phyloP scores from a whole-genome alignment of 177 flowering plant genomes.

The Viscum album region DNA sequence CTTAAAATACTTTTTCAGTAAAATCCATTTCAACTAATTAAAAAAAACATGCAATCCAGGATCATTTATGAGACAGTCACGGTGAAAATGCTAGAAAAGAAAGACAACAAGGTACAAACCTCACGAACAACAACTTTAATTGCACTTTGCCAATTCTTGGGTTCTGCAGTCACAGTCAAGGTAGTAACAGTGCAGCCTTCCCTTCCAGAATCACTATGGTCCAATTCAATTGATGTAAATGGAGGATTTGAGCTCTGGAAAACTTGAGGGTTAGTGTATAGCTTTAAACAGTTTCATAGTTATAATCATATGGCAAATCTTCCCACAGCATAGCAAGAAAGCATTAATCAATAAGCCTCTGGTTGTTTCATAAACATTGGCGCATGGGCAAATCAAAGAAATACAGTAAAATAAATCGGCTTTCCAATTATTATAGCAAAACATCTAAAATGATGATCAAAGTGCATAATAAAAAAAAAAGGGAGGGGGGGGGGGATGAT shows the following conservation, averaged over 20 bases:
- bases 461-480: no score
- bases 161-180: constrained; percentile 94
- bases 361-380: no score
- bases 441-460: no score
- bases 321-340: background rate
- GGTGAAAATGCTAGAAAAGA: no score
- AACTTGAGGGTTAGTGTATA: constrained; percentile 10
- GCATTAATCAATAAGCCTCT: background rate
- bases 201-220: constrained; percentile 98
- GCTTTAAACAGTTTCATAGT: background rate
- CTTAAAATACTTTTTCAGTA: background rate
- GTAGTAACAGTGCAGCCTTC: constrained; percentile 99
- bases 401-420: no score
- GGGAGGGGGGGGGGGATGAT: no score
- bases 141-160: constrained; percentile 86
- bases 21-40: constrained; percentile 7
- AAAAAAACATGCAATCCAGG: no score
- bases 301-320: background rate
- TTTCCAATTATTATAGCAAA: no score
- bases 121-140: constrained; percentile 93
- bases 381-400: no score
- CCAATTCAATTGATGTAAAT: constrained; percentile 87
- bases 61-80: no score
- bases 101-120: constrained; percentile 30
- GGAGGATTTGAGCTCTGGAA: constrained; percentile 98